phyloP scores from a whole-genome alignment of 108 stramenopile genomes.

The Aureococcus anophagefferens region DNA sequence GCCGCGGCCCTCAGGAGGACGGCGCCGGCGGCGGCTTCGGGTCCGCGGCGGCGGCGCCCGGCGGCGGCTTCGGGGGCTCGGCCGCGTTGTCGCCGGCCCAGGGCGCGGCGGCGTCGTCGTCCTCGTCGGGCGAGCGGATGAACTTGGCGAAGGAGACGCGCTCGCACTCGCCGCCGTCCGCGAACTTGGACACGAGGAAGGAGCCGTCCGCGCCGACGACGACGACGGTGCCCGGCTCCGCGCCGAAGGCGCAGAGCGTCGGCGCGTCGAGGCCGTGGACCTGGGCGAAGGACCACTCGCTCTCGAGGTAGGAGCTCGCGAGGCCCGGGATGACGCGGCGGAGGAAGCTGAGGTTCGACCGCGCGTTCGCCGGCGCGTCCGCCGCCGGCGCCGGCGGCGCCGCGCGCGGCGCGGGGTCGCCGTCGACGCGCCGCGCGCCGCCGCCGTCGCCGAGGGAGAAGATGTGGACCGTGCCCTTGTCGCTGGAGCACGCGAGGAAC shows the following conservation, averaged over 20 bases:
- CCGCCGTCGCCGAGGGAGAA: slow-evolving; percentile 32
- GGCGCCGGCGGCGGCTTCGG: too few relatives aligned
- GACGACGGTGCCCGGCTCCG: slow-evolving; percentile 28
- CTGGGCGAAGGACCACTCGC: slow-evolving; percentile 7
- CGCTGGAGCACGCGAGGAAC: slow-evolving; percentile 81
- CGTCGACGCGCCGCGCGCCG: too few relatives aligned
- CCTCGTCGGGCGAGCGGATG: neutral
- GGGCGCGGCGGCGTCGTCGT: slow-evolving; percentile 1
- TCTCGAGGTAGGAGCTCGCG: neutral
- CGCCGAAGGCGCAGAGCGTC: slow-evolving; percentile 39
- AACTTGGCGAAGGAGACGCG: slow-evolving; percentile 26
- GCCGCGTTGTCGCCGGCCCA: too few relatives aligned
- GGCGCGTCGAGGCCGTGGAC: slow-evolving; percentile 27
- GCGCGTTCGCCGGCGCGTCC: neutral
- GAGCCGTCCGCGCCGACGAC: slow-evolving; percentile 36
- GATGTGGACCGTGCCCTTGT: slow-evolving; percentile 92
- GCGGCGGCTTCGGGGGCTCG: too few relatives aligned
- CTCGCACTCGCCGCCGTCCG: slow-evolving; percentile 32
- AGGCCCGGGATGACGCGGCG: neutral
- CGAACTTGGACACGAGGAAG: slow-evolving; percentile 24
- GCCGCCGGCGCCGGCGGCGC: too few relatives aligned
- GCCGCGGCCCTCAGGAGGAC: too few relatives aligned
- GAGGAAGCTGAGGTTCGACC: neutral
- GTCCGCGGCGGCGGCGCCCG: too few relatives aligned
- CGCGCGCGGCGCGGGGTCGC: too few relatives aligned